Evolutionary conservation across 257 asterid species (phyloP), one percentile per base, ranked within the genome.

Genomic region (Capsicum rhomboideum): DNA sequence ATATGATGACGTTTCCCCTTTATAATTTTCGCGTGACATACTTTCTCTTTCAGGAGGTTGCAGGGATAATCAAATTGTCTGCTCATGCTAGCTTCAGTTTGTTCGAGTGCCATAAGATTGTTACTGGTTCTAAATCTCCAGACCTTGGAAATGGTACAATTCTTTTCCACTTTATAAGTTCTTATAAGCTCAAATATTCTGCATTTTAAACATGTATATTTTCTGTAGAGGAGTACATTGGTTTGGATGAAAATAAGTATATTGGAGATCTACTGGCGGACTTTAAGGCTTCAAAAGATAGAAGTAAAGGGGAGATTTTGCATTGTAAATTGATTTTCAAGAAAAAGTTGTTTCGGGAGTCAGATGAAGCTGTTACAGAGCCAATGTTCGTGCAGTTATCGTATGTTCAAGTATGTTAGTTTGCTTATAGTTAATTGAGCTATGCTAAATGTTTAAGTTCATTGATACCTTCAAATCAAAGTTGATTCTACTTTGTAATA

Each of bases 221-320:
- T 83, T 83, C 2, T 86, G 86, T 66, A 97, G 99, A 95, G 90
- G 99, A 97, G 87, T 93, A 95, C 84, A 88, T 93, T 67, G 96
- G 99, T 78, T 88, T 97, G 88, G 99, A 97, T 87, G 99, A 97
- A 86, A 95, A 95, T 85, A 92, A 91, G 84, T 97, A 97, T 84
- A 94, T 97, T 82, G 99, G 99, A 44, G 99, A 97, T 88, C 90
- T 97, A 78, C 92, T 97, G 17, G 97, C 99, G 11, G 99, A 95
- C 89, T 97, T 97, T 88, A 97, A 95, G 92, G 92, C 95, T 67
- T 93, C 98, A 34, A 97, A 95, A 84, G 99, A 97, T 82, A 92
- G 98, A 82, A 95, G 96, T 85, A 97, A 95, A 90, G 99, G 97
- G 68, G 99, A 97, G 88, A 94, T 97, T 84, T 88, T 97, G 90